Evolutionary conservation across 805 yeast species (phyloP), one percentile per base, ranked within the genome.

Genomic region (Suhomyces prunicola): DNA sequence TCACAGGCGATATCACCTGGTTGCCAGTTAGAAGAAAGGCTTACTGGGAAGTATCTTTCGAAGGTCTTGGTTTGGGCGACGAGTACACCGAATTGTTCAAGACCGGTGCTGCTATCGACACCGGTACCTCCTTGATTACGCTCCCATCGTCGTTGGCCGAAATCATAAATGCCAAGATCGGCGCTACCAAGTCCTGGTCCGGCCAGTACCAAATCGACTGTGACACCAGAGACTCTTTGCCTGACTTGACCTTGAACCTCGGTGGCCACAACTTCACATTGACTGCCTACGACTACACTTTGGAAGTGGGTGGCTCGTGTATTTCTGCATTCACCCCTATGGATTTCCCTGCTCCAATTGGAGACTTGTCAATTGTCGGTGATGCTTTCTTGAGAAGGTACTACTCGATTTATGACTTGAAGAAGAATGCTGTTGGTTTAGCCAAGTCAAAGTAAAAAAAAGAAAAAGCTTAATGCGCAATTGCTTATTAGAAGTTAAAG

Each of bases 21-120:
- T 82, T 94, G 74, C 99, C 99, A 54, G 96, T 94, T 57, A 90
- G 99, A 80, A 90, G 99, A 82, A 91, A 92, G 85, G 99, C 98
- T 33, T 94, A 94, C 83, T 94, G 99, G 99, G 99, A 94, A 80
- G 99, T 94, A 55, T 83, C 87, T 62, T 87, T 94, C 62, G 90
- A 90, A 63, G 92, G 96, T 62, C 79, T 94, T 69, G 89, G 92
- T 44, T 81, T 94, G 58, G 99, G 99, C 65, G 88, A 88, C 61
- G 96, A 94, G 76, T 88, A 82, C 66, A 97, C 98, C 48, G 83
- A 80, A 62, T 83, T 94, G 66, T 82, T 80, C 61, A 77, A 77
- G 66, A 86, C 91, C 57, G 99, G 99, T 71, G 99, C 97, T 65
- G 97, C 97, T 56, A 91, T 94, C 68, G 99, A 94, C 73, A 94